Percentiles rank a stretch among this genome's conserved stretches.
Evolutionary conservation across 129 eudicot species (phyloP).

Genomic region (Gnaphalium uliginosum): DNA sequence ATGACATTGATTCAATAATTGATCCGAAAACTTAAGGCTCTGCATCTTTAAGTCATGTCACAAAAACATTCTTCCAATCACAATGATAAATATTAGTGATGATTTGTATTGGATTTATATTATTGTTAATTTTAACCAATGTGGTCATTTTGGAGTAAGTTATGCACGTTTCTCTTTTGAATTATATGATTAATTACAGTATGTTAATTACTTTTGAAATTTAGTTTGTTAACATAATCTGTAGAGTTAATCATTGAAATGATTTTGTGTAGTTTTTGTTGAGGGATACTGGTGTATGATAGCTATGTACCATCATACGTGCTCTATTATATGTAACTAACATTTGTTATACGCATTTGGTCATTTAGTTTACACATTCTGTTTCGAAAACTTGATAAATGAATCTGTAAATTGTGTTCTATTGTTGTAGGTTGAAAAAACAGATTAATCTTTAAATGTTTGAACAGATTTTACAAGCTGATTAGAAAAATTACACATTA

Average conservation of each 20-base stretch:
- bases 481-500: background rate
- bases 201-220: no score
- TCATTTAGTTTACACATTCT: background rate
- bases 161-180: background rate
- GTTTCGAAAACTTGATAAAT: background rate
- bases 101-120: no score
- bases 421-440: no score
- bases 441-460: no score
- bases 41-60: background rate
- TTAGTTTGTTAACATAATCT: background rate
- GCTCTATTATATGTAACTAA: background rate
- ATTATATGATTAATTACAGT: no score
- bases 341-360: background rate
- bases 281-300: background rate
- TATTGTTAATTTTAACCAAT: background rate
- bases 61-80: background rate
- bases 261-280: background rate
- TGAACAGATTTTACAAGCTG: background rate
- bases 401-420: background rate
- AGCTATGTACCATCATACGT: background rate
- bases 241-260: background rate
- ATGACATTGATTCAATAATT: no score
- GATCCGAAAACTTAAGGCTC: background rate
- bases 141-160: background rate
- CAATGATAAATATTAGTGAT: no score